Evolutionary conservation across 2,329 filamentous ascomycete species (phyloP).

Genomic region (Mollisia scopiformis): DNA sequence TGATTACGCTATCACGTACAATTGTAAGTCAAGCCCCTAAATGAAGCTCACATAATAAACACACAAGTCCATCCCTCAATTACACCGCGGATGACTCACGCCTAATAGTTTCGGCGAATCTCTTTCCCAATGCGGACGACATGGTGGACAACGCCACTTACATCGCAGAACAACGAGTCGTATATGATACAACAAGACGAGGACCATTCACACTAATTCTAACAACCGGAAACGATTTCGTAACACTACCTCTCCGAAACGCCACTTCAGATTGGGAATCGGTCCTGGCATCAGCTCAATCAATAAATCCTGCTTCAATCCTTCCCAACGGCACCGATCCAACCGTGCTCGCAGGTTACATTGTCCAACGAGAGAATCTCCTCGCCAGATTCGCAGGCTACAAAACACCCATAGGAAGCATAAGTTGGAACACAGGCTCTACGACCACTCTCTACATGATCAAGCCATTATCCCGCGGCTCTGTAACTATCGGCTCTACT

Average conservation of each 20-base stretch:
- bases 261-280: slow-evolving; percentile 6
- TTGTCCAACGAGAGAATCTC: slow-evolving; percentile 30
- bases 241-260: slow-evolving; percentile 12
- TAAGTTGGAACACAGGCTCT: slow-evolving; percentile 20
- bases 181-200: slow-evolving; percentile 16
- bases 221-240: slow-evolving; percentile 30
- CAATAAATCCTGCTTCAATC: slow-evolving; percentile 11
- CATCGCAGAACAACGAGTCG: slow-evolving; percentile 37
- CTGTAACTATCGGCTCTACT: slow-evolving; percentile 34
- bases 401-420: slow-evolving; percentile 3
- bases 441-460: slow-evolving; percentile 18
- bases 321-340: slow-evolving; percentile 14
- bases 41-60: too few species aligned
- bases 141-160: slow-evolving; percentile 26
- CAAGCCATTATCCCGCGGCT: slow-evolving; percentile 40
- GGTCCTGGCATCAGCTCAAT: slow-evolving; percentile 12
- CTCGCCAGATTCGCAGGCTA: background rate
- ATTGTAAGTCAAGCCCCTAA: slow-evolving; percentile 12
- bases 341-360: slow-evolving; percentile 17
- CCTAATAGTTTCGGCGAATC: slow-evolving; percentile 13
- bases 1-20: slow-evolving; percentile 10
- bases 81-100: background rate
- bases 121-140: slow-evolving; percentile 10
- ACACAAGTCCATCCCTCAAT: too few species aligned
- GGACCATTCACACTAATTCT: slow-evolving; percentile 12